Conservation (phyloP, 176 grass and related monocot species). For the Saccharum spontaneum region DNA sequence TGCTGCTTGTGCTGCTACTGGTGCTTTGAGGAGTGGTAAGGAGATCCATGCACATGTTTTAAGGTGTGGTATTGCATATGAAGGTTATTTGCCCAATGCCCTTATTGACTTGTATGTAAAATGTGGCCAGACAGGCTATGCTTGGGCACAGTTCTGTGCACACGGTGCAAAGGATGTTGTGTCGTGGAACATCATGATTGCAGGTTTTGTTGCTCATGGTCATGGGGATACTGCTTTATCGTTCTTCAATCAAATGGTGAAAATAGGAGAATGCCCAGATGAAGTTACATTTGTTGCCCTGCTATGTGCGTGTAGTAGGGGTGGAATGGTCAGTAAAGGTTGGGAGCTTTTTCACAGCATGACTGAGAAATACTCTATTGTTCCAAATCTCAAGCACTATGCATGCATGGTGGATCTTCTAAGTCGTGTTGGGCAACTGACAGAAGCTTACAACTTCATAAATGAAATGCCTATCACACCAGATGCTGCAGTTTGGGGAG, state of each 20-base stretch:
- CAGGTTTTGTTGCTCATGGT: slow-evolving; percentile 68
- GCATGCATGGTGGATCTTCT: slow-evolving; percentile 95
- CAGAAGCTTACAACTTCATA: slow-evolving; percentile 75
- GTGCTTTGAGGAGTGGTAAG: slow-evolving; percentile 71
- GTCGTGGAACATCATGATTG: slow-evolving; percentile 92
- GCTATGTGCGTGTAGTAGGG: slow-evolving; percentile 79
- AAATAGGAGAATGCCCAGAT: slow-evolving; percentile 68
- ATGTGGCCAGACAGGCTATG: slow-evolving; percentile 76
- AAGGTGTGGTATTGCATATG: slow-evolving; percentile 56
- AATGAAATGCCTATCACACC: slow-evolving; percentile 70
- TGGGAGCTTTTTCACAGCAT: slow-evolving; percentile 70
- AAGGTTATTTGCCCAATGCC: slow-evolving; percentile 76
- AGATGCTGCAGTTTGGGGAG: slow-evolving; percentile 84
- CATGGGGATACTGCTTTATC: slow-evolving; percentile 54
- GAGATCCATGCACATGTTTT: slow-evolving; percentile 88
- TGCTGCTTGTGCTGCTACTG: slow-evolving; percentile 72
- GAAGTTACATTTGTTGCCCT: slow-evolving; percentile 82
- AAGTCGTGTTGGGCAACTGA: slow-evolving; percentile 66
- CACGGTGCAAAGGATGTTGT: slow-evolving; percentile 69
- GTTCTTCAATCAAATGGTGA: slow-evolving; percentile 72
- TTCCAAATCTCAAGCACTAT: slow-evolving; percentile 92
- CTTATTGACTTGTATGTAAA: slow-evolving; percentile 88
- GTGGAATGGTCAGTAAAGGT: slow-evolving; percentile 80
- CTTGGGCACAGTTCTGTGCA: slow-evolving; percentile 69
- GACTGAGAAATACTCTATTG: slow-evolving; percentile 61